These are phyloP conservation scores for Botrytis galanthina DNA, from an alignment of 2,329 filamentous ascomycete genomes.

Conservation along the genomic window DNA sequence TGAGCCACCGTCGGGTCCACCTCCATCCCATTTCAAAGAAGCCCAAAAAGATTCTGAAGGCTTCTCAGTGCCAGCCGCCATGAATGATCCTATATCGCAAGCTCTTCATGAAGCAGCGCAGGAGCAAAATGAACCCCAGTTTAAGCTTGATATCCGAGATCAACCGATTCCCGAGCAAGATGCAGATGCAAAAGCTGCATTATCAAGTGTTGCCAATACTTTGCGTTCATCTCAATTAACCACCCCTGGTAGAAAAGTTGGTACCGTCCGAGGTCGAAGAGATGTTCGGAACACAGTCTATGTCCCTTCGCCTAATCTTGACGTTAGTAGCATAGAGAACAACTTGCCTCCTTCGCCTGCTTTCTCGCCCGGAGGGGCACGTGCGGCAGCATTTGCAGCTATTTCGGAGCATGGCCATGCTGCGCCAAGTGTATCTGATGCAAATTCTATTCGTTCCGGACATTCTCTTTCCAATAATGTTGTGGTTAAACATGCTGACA, in stretches of 20 bases:
- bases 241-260: constrained; percentile 65
- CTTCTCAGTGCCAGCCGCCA: constrained; percentile 66
- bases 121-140: constrained; percentile 61
- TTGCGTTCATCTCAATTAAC: constrained; percentile 59
- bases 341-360: constrained; percentile 38
- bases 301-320: constrained; percentile 51
- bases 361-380: constrained; percentile 31
- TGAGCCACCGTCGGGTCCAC: constrained; percentile 51
- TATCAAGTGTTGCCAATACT: constrained; percentile 73
- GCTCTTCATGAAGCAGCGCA: constrained; percentile 62
- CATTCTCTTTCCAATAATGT: constrained; percentile 70
- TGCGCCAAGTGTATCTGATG: constrained; percentile 65
- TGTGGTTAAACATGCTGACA: constrained; percentile 76
- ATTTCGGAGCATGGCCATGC: constrained; percentile 56
- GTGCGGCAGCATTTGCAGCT: constrained; percentile 51
- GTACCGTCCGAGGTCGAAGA: constrained; percentile 81
- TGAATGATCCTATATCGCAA: constrained; percentile 66
- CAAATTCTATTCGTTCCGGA: constrained; percentile 85
- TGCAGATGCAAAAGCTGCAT: constrained; percentile 68
- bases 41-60: constrained; percentile 69
- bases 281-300: constrained; percentile 92
- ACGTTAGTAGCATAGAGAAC: constrained; percentile 29
- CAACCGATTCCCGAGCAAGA: constrained; percentile 77
- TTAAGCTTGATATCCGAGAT: constrained; percentile 78
- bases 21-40: constrained; percentile 39